phyloP scores from a whole-genome alignment of 2,329 filamentous ascomycete genomes.

The Aspergillus carbonarius region DNA sequence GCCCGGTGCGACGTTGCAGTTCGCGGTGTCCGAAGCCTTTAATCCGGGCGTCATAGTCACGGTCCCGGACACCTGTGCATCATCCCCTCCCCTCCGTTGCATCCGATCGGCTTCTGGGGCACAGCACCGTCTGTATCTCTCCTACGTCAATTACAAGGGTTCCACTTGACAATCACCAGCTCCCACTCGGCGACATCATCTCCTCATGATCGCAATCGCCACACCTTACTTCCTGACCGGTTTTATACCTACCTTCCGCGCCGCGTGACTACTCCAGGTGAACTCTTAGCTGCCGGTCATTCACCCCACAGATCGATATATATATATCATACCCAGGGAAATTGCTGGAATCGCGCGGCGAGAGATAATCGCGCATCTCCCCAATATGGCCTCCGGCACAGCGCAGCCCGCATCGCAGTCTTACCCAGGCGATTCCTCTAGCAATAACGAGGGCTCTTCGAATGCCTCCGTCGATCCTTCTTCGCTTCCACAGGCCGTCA shows the following conservation, averaged over 20 bases:
- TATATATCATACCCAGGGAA: not conserved
- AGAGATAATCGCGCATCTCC: not conserved
- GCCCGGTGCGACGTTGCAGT: not conserved
- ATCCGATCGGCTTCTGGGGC: not conserved
- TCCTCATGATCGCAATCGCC: conserved; percentile 16
- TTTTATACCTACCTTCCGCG: conserved; percentile 4
- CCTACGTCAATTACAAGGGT: not conserved
- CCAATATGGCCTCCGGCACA: conserved; percentile 16
- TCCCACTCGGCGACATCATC: not conserved
- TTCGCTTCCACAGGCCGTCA: conserved; percentile 60
- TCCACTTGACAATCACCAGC: not conserved
- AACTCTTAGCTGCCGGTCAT: conserved; percentile 1
- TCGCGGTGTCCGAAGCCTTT: not conserved
- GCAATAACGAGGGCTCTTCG: conserved; percentile 17
- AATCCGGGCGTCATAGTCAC: not conserved
- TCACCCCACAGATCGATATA: not conserved
- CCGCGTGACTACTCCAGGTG: conserved; percentile 6
- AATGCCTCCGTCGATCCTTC: conserved; percentile 29
- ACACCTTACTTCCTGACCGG: conserved; percentile 6
- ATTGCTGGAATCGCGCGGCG: not conserved
- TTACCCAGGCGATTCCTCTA: conserved; percentile 12
- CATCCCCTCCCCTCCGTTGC: not conserved
- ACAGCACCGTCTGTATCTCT: not conserved
- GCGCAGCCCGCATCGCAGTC: conserved; percentile 9
- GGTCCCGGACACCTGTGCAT: not conserved